These are phyloP conservation scores for Alternaria sp. DNA, from an alignment of 2,329 filamentous ascomycete genomes.

Conservation along the genomic window DNA sequence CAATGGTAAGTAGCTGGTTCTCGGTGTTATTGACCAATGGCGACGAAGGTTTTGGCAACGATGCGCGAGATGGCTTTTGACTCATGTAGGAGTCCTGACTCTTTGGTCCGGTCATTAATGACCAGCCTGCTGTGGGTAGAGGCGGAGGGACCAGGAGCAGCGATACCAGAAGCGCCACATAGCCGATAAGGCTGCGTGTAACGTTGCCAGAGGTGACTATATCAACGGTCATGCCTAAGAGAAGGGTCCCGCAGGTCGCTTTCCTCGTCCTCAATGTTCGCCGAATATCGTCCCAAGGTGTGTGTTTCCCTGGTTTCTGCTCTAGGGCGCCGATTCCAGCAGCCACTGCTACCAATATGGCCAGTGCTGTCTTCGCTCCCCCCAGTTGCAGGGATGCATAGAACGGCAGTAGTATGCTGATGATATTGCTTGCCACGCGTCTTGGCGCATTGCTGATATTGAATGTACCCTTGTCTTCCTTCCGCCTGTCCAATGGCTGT, in stretches of 20 bases:
- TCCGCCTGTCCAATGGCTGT: conserved; percentile 50
- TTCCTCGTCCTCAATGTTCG: conserved; percentile 50
- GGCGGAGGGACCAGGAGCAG: conserved; percentile 61
- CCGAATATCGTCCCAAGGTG: conserved; percentile 42
- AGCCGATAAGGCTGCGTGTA: conserved; percentile 54
- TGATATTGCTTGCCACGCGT: conserved; percentile 46
- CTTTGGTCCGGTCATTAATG: conserved; percentile 38
- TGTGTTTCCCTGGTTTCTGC: conserved; percentile 45
- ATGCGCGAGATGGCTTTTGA: conserved; percentile 33
- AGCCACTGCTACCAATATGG: conserved; percentile 58
- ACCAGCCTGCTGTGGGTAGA: conserved; percentile 51
- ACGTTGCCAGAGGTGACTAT: conserved; percentile 34
- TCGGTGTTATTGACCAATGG: conserved; percentile 50
- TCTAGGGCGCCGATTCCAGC: conserved; percentile 54
- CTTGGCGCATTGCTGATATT: conserved; percentile 22
- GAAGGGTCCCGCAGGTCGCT: conserved; percentile 49
- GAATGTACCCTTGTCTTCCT: conserved; percentile 33
- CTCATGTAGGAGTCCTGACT: conserved; percentile 34
- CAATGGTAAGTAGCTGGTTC: conserved; percentile 55
- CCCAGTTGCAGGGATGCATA: conserved; percentile 65
- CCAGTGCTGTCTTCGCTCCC: conserved; percentile 62
- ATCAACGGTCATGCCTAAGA: conserved; percentile 47
- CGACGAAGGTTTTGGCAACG: conserved; percentile 46
- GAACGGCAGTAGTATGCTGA: conserved; percentile 61
- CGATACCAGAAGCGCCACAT: conserved; percentile 57